Base-by-base conservation (phyloP, 2,329 filamentous ascomycete genomes). In the Rhytidhysteron rufulum region DNA sequence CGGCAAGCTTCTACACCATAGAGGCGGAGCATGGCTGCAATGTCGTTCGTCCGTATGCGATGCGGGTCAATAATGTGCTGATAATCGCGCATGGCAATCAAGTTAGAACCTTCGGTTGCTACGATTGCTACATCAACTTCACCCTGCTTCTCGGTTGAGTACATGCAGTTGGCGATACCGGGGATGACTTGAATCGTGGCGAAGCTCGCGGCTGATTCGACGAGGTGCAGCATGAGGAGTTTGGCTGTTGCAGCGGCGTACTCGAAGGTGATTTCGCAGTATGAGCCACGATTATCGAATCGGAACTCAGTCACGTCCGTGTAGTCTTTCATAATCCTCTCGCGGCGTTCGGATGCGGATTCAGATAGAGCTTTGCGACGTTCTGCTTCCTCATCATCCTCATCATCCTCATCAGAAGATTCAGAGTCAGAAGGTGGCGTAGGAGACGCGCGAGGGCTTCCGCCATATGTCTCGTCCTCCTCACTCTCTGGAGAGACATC, bases 1-100 rank as follows among this genome's bases (percentile, higher is more conserved):
- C 94, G 86, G 33, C 87, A 89, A 1, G 93, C 93, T 70, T 98
- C 93, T 4, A 98, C 89, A 50, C 93, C 93, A 63, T 97, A 98
- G 38, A 86, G 77, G 18, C 77, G 72, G 11, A 97, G 80, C 65
- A 97, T 86, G 27, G 89, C 81, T 25, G 83, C 83, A 49, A 97
- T 90, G 55, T 95, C 91, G 71, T 98, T 98, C 50, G 91, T 96
- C 66, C 86, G 82, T 57, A 95, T 83, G 40, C 78, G 80, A 69
- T 95, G 82, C 1, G 88, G 86, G 66, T 96, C 83, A 69, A 97
- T 86, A 62, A 86, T 82, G 57, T 93, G 80, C 54, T 85, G 79
- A 65, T 88, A 93, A 45, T 86, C 82, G 62, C 93, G 89, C 85
- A 98, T 95, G 19, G 90, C 90, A 49, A 79, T 75, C 31, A 98